Evolutionary conservation across 108 stramenopile genomes (phyloP), one percentile per base, ranked within the genome.

Genomic region (Discostella stelligeroides): DNA sequence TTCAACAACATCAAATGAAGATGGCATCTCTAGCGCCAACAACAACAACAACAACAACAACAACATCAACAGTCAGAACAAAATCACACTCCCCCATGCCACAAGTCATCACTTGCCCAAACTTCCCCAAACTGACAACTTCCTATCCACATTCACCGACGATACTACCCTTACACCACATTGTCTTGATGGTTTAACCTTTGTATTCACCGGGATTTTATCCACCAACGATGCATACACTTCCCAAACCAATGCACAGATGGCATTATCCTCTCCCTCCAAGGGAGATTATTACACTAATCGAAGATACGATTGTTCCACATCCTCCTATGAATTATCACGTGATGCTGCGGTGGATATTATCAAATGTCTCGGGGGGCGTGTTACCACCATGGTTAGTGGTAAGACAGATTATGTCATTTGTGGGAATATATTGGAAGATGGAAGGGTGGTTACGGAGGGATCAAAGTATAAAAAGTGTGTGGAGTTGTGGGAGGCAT

Each of bases 351-450:
- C 86, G 4, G 65, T 65, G 13, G 94, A 97, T 30, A 66, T 84
- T 15, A 68, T 97, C 72, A 92, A 90, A 56, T 86, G 50, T 0
- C 68, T 88, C 37, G 97, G 97, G 15, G 97, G 94, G 34, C 63
- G 88, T 17, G 89, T 95, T 14, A 94, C 95, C 1, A 63, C 70
- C 7, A 76, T 71, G 15, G 94, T 98, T 0, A 84, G 84, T 30
- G 80, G 94, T 2, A 96, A 92, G 68, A 99, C 98, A 7, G 67
- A 71, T 56, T 97, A 89, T 78, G 66, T 99, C 24, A 81, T 99
- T 8, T 78, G 82, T 17, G 97, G 97, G 17, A 58, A 72, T 28
- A 61, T 86, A 9, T 76, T 99, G 67, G 98, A 99, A 71, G 98
- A 99, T 81, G 98, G 98, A 9, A 76, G 98, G 20, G 69, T 62